Base-by-base conservation (phyloP, 2,329 filamentous ascomycete species). In the Elsinoe perseae region DNA sequence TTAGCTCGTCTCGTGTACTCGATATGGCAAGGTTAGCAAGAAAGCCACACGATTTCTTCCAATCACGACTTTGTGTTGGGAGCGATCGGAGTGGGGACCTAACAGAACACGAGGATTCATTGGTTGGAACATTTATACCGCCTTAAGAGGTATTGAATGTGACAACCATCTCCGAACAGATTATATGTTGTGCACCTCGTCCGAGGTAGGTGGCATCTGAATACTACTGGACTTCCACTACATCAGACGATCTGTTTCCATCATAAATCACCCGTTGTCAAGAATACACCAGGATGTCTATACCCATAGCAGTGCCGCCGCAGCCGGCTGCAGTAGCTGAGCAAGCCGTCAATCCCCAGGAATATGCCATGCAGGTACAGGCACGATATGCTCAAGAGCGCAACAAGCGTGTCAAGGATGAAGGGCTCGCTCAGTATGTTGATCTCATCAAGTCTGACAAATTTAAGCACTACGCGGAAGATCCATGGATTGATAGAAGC, bases 401-500 rank as follows among this genome's bases (percentile, higher is more conserved):
- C 21, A 58, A 59, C 25, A 67, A 66, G 53, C 64, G 66, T 23
- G 42, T 65, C 1, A 54, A 59, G 25, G 54, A 56, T 32, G 61
- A 65, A 54, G 61, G 62, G 38, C 42, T 56, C 8, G 38, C 36
- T 5, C 62, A 65, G 34, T 68, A 63, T 50, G 52, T 67, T 36
- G 65, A 68, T 46, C 56, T 62, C 18, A 36, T 57, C 32, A 38
- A 63, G 40, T 61, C 59, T 12, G 61, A 62, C 9, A 61, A 62
- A 48, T 62, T 61, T 46, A 56, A 57, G 14, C 54, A 60, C n/a
- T 64, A 67, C 34, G 48, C 57, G n/a, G 60, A 67, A 20, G 67
- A 68, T 59, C 67, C 65, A 8, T 69, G 63, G 63, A 56, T 65
- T 14, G 61, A 62, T 34, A 34, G 27, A 6, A 44, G 28, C 12